Base-by-base conservation (phyloP, 805 yeast species). In the Saccharomycodes ludwigii region DNA sequence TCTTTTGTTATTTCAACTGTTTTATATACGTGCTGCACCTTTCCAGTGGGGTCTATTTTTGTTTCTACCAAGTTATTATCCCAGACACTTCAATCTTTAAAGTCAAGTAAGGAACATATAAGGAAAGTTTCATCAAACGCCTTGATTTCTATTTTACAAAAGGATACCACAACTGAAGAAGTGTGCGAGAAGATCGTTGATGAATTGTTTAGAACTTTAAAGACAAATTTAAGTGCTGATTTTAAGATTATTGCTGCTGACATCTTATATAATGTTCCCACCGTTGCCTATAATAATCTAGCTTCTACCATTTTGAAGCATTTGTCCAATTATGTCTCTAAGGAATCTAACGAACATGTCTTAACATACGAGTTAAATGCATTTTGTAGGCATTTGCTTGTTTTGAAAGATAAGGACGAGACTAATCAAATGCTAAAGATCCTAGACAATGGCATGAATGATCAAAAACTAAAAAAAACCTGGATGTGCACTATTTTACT, bases 271-370 rank as follows among this genome's bases (percentile, higher is more conserved):
- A 35, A 43, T n/a, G 32, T 60, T 11, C 58, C 62, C 5, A 31
- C 41, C 3, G 36, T 48, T 3, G 39, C 31, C 18, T n/a, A 12
- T 11, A 39, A 41, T 9, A 39, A 52, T 3, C 46, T 56, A 4
- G 61, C 71, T 2, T 39, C 47, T 1, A 59, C 55, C 21, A 53
- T 77, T 4, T 50, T 68, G 2, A 45, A 55, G 1, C 62, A 56
- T 0, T 46, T 83, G 21, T 40, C 65, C 2, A 63, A 77, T 2
- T 55, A 74, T n/a, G 59, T 78, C 3, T 32, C 68, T 0, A 85
- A 81, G 42, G 97, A 88, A 44, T 70, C 73, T 28, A 82, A 84
- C 43, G 97, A 88, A 46, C 12, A 40, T 1, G 71, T 81, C 1
- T 59, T 85, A 24, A 36, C 57, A 3, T 56, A 61, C 3, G 58